Evolutionary conservation across 2,329 filamentous ascomycete genomes (phyloP), one percentile per base, ranked within the genome.

Genomic region (Trichoderma brevicompactum): DNA sequence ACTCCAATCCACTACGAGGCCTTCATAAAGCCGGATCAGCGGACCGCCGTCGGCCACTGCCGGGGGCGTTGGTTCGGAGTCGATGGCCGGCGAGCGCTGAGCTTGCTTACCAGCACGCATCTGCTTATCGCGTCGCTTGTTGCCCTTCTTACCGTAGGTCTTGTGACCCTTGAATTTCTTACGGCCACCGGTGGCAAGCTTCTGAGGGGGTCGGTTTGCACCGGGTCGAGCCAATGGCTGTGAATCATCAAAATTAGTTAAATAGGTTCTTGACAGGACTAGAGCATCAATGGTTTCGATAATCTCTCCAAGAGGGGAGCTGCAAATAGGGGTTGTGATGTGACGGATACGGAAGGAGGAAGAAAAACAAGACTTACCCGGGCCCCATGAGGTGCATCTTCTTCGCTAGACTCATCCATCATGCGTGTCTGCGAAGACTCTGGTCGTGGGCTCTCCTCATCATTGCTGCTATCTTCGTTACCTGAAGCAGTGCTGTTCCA

Each of bases 1-100:
- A 49, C 82, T 86, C 94, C 94, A 99, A 71, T 98, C 94, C 10
- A 97, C 85, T 6, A 98, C 82, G 54, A 99, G 87, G 28, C 87
- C 92, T 76, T 99, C 95, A 58, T 91, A 90, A 32, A 94, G 85
- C 41, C 91, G 87, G 69, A 98, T 85, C 46, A 96, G 80, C 0
- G 90, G 87, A 3, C 86, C 86, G 15, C 85, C 82, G 68, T 80
- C 79, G 9, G 77, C 75, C 34, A 78, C 73, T 32, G 77, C 77
- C 7, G 77, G 76, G 19, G 78, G 77, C 64, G 74, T 75, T 6
- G 76, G 77, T 66, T 77, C 75, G 28, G 76, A 74, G 60, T 78
- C 72, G 43, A 78, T 70, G 5, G 67, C 54, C 17, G 70, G 61
- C 5, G 69, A 66, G 40, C 76, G 74, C 60, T 78, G 78, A 6